A percentile compares a stretch with the other conserved stretches of the same genome.
phyloP scores from a whole-genome alignment of 495 filamentous ascomycete genomes.

The Rostrohypoxylon terebratum region DNA sequence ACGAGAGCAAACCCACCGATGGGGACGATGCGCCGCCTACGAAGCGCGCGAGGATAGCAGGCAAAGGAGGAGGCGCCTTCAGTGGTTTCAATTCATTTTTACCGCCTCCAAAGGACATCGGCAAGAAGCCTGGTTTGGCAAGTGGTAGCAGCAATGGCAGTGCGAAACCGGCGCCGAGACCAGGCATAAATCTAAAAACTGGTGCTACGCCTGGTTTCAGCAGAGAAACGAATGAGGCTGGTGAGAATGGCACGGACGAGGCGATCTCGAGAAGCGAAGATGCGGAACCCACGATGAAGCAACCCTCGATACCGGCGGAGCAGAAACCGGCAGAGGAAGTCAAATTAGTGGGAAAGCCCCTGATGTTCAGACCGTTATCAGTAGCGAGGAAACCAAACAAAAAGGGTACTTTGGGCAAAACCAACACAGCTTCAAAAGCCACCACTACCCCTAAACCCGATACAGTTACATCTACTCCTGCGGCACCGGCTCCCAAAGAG shows the following conservation, averaged over 20 bases:
- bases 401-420: conserved; percentile 62
- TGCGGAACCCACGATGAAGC: conserved; percentile 43
- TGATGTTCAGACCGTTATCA: conserved; percentile 90
- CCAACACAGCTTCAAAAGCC: not conserved
- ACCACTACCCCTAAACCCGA: conserved; percentile 26
- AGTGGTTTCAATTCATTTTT: conserved; percentile 86
- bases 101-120: conserved; percentile 80
- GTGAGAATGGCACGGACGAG: conserved; percentile 38
- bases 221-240: conserved; percentile 60
- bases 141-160: conserved; percentile 54
- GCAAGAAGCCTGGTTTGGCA: conserved; percentile 45
- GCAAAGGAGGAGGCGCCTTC: conserved; percentile 62
- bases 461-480: conserved; percentile 5
- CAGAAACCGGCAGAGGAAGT: conserved; percentile 67
- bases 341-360: conserved; percentile 78
- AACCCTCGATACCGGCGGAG: conserved; percentile 58
- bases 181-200: conserved; percentile 79
- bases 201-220: conserved; percentile 82
- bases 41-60: conserved; percentile 72
- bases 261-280: conserved; percentile 21
- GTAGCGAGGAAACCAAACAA: conserved; percentile 77
- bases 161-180: conserved; percentile 50
- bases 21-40: conserved; percentile 67
- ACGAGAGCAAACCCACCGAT: conserved; percentile 46
- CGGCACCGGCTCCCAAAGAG: conserved; percentile 20